Base-by-base conservation (phyloP, 495 filamentous ascomycete genomes). In the Pseudevernia furfuracea region DNA sequence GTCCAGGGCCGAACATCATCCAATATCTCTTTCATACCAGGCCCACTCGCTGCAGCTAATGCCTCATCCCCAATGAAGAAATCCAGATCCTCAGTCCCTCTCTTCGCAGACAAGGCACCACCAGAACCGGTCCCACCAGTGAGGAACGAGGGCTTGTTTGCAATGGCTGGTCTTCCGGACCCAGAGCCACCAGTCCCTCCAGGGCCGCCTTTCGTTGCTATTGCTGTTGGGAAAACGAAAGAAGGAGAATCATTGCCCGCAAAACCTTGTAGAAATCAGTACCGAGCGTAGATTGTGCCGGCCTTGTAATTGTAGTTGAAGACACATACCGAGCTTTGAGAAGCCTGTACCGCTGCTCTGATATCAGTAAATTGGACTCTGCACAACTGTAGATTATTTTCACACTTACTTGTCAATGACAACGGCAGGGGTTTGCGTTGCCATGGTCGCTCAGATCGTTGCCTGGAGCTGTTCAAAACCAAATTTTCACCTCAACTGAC, bases 41-140 rank as follows among this genome's bases (percentile, higher is more conserved):
- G 92, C 38, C 94, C 94, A 71, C 75, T 83, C 56, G 89, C 81
- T 28, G 93, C 92, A 59, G 89, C 80, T 63, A 97, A 81, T 62
- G 94, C 94, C 78, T 97, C 94, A 72, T 97, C 94, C 63, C 94
- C 94, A 74, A 98, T 97, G 78, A 96, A 97, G 82, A 93, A 98
- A 75, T 98, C 94, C 77, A 98, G 75, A 71, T 98, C 94, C 74
- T 97, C 95, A 21, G 94, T 97, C 38, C 94, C 94, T 72, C 95
- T 88, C 82, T 98, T 98, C 67, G 81, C 84, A 44, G 90, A 91
- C 66, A 98, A 76, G 77, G 96, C 86, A 44, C 91, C 89, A 43
- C 82, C 76, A 38, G 85, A 83, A 25, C 94, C 92, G 68, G 91
- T 89, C 61, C 91, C 90, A 64, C 91, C 91, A n/a, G 91, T 91